Evolutionary conservation across 139 green algal genomes (phyloP).

Genomic region (Zygnema circumcarinatum): DNA sequence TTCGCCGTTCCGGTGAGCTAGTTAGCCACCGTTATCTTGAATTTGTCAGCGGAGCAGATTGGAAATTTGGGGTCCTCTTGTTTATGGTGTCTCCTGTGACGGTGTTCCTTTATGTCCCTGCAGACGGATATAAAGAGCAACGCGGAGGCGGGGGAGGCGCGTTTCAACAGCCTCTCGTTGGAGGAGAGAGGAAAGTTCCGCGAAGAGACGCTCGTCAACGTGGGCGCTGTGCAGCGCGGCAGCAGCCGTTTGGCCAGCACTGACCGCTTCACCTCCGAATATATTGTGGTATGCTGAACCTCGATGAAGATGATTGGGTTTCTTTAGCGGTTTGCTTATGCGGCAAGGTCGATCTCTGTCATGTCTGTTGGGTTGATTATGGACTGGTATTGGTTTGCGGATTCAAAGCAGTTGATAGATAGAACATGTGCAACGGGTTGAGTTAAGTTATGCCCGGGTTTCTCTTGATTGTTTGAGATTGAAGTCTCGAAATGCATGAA

Average conservation of each 20-base stretch:
- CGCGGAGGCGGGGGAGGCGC: neutral
- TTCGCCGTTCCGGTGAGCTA: no score
- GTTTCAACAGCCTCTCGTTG: conserved; percentile 77
- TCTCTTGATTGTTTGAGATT: no score
- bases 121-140: conserved; percentile 13
- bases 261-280: conserved; percentile 68
- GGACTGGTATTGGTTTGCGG: neutral
- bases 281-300: conserved; percentile 75
- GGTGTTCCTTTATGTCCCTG: no score
- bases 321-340: neutral
- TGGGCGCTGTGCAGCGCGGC: conserved; percentile 68
- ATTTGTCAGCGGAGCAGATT: no score
- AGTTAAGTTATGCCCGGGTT: no score
- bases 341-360: neutral
- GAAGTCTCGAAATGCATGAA: no score
- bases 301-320: no score
- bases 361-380: neutral
- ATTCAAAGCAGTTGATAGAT: no score
- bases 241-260: neutral
- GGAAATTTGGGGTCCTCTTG: no score
- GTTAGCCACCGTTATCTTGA: no score
- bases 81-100: no score
- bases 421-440: no score
- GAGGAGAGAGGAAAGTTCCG: conserved; percentile 88
- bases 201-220: conserved; percentile 91